Percentiles rank a stretch among this genome's conserved stretches.
Conservation (phyloP, 306 rosid species). For the Castanopsis chinensis region DNA sequence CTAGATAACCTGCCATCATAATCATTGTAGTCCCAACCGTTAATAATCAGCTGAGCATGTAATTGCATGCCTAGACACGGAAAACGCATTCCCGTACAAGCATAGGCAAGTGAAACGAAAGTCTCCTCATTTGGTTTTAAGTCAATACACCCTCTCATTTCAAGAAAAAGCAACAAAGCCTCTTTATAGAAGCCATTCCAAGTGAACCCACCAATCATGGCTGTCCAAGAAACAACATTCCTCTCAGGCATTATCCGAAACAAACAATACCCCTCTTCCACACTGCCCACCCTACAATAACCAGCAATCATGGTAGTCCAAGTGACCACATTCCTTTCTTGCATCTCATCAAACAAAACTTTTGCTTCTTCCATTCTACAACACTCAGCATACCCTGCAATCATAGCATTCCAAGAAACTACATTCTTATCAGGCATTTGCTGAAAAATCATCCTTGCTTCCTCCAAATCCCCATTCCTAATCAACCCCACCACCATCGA, state of each 20-base stretch:
- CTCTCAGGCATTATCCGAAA: conserved; percentile 57
- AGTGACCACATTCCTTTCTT: conserved; percentile 52
- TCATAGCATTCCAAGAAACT: conserved; percentile 67
- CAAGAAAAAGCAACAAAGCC: conserved; percentile 57
- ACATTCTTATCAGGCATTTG: conserved; percentile 35
- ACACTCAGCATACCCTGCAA: conserved; percentile 52
- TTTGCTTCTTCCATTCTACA: conserved; percentile 65
- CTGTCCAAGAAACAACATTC: conserved; percentile 80
- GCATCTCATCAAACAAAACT: conserved; percentile 56
- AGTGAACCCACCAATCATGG: conserved; percentile 76
- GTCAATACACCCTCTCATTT: conserved; percentile 28
- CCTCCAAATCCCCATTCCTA: conserved; percentile 53
- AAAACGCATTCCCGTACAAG: conserved; percentile 57
- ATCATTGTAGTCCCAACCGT: conserved; percentile 43
- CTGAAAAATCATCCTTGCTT: conserved; percentile 53
- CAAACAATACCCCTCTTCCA: conserved; percentile 51
- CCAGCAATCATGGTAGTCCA: conserved; percentile 82
- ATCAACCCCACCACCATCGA: conserved; percentile 51
- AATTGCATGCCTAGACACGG: conserved; percentile 60
- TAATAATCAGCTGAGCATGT: conserved; percentile 55
- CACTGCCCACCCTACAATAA: conserved; percentile 54
- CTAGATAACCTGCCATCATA: conserved; percentile 59
- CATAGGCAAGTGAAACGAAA: conserved; percentile 70
- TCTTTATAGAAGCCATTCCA: conserved; percentile 59
- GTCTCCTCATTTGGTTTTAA: conserved; percentile 55